Evolutionary conservation across 805 yeast species (phyloP), one percentile per base, ranked within the genome.

Genomic region (baker's yeast (Saccharomyces cerevisiae)): DNA sequence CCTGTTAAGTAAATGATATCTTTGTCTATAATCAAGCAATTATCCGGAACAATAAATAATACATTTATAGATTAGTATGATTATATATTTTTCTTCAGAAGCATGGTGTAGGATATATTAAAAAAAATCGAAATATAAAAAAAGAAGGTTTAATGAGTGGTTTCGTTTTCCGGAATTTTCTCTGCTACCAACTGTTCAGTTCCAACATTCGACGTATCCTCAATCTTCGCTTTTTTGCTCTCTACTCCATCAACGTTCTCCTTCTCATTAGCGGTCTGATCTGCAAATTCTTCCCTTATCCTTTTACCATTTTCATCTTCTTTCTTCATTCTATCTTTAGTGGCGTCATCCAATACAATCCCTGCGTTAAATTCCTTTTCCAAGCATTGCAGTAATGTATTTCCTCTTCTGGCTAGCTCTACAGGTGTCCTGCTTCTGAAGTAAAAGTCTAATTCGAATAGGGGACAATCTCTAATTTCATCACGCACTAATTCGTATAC

Each of bases 371-470:
- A 72, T 67, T 94, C 99, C 61, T 83, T 84, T 53, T 84, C 79
- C 47, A 94, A 76, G 59, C 90, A 82, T 1, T 84, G 81, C 52
- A 94, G 73, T 60, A 94, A 74, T 1, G 96, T 87, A 52, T 81
- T 79, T 60, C 96, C 85, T 61, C 99, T 78, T 71, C 98, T 79
- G 6, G 85, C 78, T 41, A 94, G 73, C 70, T 94, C 99, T 2
- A 80, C 74, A 0, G 89, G 77, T 4, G 87, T 82, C 62, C 97
- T 78, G 53, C 90, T 83, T 60, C 87, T 86, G 64, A 94, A 79
- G 72, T 87, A 90, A 76, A 87, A 90, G 70, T 94, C 96, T 65
- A 89, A 85, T 60, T 89, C 81, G 73, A 92, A 90, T 65, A 89
- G 71, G 4, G 92, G 87, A 11, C 87, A 82, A 46, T 79, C 79